phyloP scores from a whole-genome alignment of 306 rosid species.

The Cicer bijugum region DNA sequence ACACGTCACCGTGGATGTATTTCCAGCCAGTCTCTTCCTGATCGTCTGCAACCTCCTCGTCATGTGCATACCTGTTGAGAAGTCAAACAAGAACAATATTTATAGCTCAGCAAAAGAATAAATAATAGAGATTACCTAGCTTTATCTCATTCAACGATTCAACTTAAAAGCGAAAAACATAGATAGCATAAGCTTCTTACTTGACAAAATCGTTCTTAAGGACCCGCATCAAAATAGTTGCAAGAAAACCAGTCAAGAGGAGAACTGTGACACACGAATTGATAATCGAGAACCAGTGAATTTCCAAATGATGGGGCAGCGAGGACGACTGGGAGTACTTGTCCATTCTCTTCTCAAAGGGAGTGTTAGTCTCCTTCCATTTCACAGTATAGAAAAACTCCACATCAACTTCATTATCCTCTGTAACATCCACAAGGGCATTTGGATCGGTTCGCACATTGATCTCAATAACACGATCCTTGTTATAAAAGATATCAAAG shows the following conservation, averaged over 20 bases:
- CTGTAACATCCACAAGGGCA: slow-evolving; percentile 70
- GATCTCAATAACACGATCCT: slow-evolving; percentile 83
- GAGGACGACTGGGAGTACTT: slow-evolving; percentile 73
- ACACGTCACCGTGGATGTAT: slow-evolving; percentile 65
- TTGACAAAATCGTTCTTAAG: slow-evolving; percentile 92
- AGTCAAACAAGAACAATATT: slow-evolving; percentile 34
- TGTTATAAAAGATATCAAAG: slow-evolving; percentile 70
- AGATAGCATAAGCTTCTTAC: slow-evolving; percentile 52
- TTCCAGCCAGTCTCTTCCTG: slow-evolving; percentile 75
- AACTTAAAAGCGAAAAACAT: slow-evolving; percentile 15
- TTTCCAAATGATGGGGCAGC: slow-evolving; percentile 82
- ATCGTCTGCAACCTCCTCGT: slow-evolving; percentile 60
- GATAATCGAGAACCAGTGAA: slow-evolving; percentile 91
- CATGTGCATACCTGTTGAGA: slow-evolving; percentile 58
- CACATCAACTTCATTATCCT: slow-evolving; percentile 67
- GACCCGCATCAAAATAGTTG: slow-evolving; percentile 82
- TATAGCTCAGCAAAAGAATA: slow-evolving; percentile 19
- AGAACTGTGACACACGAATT: slow-evolving; percentile 88
- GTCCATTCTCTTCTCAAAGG: slow-evolving; percentile 89
- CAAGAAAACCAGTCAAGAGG: slow-evolving; percentile 83
- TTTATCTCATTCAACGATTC: slow-evolving; percentile 34
- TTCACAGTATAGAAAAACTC: slow-evolving; percentile 72
- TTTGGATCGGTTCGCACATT: slow-evolving; percentile 60
- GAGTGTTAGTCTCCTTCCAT: slow-evolving; percentile 78
- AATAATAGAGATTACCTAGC: neutral